Base-by-base conservation (phyloP, 805 yeast species). In the Schizosaccharomyces lindneri region DNA sequence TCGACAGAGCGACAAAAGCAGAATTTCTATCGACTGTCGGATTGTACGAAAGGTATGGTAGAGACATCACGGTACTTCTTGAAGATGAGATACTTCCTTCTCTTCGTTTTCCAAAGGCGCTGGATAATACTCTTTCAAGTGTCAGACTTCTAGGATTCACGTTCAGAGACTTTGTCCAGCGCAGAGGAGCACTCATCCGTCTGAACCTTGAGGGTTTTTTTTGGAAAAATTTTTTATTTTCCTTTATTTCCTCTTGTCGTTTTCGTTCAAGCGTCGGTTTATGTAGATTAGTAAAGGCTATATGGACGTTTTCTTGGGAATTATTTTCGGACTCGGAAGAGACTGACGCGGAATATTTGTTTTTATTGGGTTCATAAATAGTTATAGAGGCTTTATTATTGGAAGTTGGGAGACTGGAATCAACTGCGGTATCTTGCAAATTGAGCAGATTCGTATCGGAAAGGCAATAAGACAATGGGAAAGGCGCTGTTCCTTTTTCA, bases 21-120 rank as follows among this genome's bases (percentile, higher is more conserved):
- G 97, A 90, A 71, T 93, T 93, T 70, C 97, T 79, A 11, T 96
- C 97, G 43, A 93, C 78, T 0, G 93, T 85, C 1, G 97, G 97
- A 41, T 78, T 79, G 87, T 95, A 88, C 0, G 97, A 88, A 29
- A 90, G 73, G 67, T 89, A 93, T 63, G 79, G 80, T 48, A 65
- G 48, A 0, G 82, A 73, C 39, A 82, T 79, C 76, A 77, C 75
- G 9, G 64, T 62, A 6, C 65, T 63, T 39, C 57, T 7, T 4
- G 63, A 60, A 4, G 67, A 51, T 15, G 24, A 32, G n/a, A 64
- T 65, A 13, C 64, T 63, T 13, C 39, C 41, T 15, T 63, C 66
- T 13, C 63, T 48, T 29, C 51, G 43, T 15, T 64, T 46, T 7
- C 63, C 36, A 43, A 64, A 48, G 7, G 66, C 63, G 9, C 63